Evolutionary conservation across 768 basidiomycete species (phyloP), one percentile per base, ranked within the genome.

Genomic region (Hericium rajendrae): DNA sequence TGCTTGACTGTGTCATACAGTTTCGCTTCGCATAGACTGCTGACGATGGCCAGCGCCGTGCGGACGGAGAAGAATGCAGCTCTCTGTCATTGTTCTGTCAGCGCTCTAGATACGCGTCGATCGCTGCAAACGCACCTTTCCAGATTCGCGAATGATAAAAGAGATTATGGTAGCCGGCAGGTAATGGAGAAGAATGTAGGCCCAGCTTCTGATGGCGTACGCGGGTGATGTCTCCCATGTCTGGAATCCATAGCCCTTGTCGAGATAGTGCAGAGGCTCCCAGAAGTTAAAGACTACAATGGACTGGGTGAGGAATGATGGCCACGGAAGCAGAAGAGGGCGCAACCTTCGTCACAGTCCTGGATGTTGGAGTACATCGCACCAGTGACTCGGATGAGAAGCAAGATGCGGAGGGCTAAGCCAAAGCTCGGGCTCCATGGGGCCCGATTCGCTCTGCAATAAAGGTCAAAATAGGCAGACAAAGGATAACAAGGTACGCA

Each of bases 361-460:
- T 85, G 83, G 56, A 95, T 90, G 62, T 92, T 92, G 12, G 88
- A 82, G 68, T 98, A 98, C 94, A 99, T 97, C 2, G 94, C 97
- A 1, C 80, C 85, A 24, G 82, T 73, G 32, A 94, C 78, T 18
- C 97, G 82, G 16, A 97, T 66, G 15, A 98, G 78, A 52, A 97
- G 72, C 41, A 97, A 68, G 41, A 97, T 78, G 51, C 94, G 83
- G 59, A 97, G 74, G 4, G 94, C 97, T 6, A 88, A 73, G 38
- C 85, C 86, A 66, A 94, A 87, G 60, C 83, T 81, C 50, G 97
- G 95, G 52, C 80, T 80, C 85, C 91, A 92, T 78, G 92, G 91
- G 39, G 82, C 80, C 51, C 82, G 80, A 62, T 85, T 81, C 38
- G 86, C 71, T 67, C 86, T 89, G 54, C 16, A 54, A 5, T 32